Evolutionary conservation across 176 grass and related monocot species (phyloP).

Genomic region (Avena sativa): DNA sequence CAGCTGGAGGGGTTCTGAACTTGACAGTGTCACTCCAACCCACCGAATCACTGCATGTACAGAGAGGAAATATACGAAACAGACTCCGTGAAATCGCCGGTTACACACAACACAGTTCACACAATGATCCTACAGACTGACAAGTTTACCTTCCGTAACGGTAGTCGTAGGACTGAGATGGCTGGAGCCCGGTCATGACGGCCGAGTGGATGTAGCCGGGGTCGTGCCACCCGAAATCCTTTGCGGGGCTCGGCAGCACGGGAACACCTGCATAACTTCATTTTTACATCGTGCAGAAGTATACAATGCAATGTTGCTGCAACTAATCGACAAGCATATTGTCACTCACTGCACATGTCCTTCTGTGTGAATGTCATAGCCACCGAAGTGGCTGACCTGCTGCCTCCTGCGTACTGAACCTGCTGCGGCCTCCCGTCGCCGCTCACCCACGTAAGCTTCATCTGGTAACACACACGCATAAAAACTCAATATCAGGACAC

Average conservation of each 20-base stretch:
- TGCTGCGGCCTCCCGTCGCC: conserved; percentile 70
- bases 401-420: conserved; percentile 59
- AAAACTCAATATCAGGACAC: too few relatives aligned
- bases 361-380: conserved; percentile 64
- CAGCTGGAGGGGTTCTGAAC: conserved; percentile 75
- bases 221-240: conserved; percentile 93
- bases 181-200: conserved; percentile 67
- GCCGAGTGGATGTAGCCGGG: conserved; percentile 83
- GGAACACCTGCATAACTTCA: conserved; percentile 15
- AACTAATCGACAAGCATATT: neutral
- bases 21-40: conserved; percentile 63
- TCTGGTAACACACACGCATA: conserved; percentile 25
- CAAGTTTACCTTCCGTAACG: conserved; percentile 71
- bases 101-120: neutral
- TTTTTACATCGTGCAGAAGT: neutral
- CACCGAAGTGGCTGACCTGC: conserved; percentile 46
- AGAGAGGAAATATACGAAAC: neutral
- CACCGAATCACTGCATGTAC: conserved; percentile 61
- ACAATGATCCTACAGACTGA: neutral
- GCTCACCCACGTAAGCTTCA: conserved; percentile 90
- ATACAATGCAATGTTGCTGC: neutral
- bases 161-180: conserved; percentile 68
- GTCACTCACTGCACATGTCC: conserved; percentile 88
- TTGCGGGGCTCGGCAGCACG: conserved; percentile 59
- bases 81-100: too few relatives aligned